Evolutionary conservation across 2,329 filamentous ascomycete species (phyloP).

Genomic region (Fusarium albosuccineum): DNA sequence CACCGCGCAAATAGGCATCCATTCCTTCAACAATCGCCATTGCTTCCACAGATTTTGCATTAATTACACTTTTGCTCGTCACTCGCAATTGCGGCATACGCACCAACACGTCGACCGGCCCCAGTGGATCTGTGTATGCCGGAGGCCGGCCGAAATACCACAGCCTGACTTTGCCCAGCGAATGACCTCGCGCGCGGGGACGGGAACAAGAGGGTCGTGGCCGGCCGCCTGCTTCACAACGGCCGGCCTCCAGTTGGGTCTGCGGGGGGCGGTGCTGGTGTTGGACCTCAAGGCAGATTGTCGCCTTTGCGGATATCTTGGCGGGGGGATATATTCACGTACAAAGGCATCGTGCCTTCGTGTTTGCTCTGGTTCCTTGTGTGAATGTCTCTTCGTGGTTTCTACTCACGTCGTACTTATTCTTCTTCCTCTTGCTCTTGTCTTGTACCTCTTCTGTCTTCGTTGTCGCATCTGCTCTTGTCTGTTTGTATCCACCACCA

Average conservation of each 20-base stretch:
- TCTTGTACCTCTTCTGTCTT: neutral
- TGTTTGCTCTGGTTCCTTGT: neutral
- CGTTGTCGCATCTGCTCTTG: neutral
- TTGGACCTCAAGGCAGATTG: conserved; percentile 20
- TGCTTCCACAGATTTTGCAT: conserved; percentile 15
- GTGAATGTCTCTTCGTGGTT: neutral
- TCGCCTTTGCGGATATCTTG: neutral
- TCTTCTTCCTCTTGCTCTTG: neutral
- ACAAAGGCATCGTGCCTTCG: conserved; percentile 20
- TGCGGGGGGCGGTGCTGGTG: conserved; percentile 20
- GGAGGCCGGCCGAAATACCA: conserved; percentile 39
- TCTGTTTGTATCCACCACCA: neutral
- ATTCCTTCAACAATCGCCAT: neutral
- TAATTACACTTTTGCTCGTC: conserved; percentile 32
- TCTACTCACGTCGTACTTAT: neutral
- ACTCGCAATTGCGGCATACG: conserved; percentile 7
- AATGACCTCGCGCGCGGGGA: conserved; percentile 21
- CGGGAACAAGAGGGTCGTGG: neutral
- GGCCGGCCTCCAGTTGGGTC: conserved; percentile 2
- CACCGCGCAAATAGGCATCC: neutral
- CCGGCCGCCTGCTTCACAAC: conserved; percentile 15
- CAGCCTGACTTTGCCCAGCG: conserved; percentile 21
- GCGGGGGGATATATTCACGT: conserved; percentile 8
- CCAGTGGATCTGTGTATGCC: conserved; percentile 13
- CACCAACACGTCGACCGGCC: conserved; percentile 21